phyloP scores from a whole-genome alignment of 495 filamentous ascomycete species.

The Trichodelitschia bisporula region DNA sequence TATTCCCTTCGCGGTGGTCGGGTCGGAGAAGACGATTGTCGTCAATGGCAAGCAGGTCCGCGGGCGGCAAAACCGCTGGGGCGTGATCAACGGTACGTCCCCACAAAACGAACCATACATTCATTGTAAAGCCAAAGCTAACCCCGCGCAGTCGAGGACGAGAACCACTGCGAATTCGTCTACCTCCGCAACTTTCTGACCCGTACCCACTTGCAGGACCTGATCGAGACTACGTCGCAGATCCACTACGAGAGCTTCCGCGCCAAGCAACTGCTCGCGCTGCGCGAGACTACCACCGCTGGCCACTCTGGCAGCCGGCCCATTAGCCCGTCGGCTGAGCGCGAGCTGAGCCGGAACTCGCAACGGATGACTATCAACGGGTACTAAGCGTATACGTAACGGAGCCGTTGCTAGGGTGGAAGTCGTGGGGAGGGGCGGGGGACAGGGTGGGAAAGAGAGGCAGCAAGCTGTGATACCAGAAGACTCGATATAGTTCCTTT shows the following conservation, averaged over 20 bases:
- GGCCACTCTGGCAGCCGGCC: conserved; percentile 63
- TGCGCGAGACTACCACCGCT: conserved; percentile 91
- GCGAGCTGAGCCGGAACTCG: conserved; percentile 87
- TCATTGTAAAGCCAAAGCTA: conserved; percentile 1
- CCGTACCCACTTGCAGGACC: conserved; percentile 84
- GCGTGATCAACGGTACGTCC: conserved; percentile 55
- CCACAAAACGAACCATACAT: neutral
- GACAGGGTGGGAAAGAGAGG: too few species aligned
- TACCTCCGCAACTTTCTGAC: conserved; percentile 95
- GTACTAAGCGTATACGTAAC: conserved; percentile 42
- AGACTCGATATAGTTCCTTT: too few species aligned
- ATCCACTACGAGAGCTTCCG: conserved; percentile 99
- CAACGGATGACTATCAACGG: conserved; percentile 97
- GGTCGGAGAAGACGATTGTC: conserved; percentile 91
- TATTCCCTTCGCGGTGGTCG: conserved; percentile 93
- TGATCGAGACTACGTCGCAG: conserved; percentile 98
- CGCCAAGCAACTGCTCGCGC: conserved; percentile 88
- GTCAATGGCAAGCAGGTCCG: conserved; percentile 96
- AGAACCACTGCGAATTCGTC: conserved; percentile 98
- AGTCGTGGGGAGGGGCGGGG: too few species aligned
- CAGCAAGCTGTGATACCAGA: too few species aligned
- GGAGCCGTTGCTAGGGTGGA: too few species aligned
- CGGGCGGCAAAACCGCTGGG: conserved; percentile 96
- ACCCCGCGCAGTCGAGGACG: conserved; percentile 49
- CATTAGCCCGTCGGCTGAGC: conserved; percentile 80